Evolutionary conservation across 1,139 yeast genomes (phyloP).

Genomic region (Suhomyces coccinellae): DNA sequence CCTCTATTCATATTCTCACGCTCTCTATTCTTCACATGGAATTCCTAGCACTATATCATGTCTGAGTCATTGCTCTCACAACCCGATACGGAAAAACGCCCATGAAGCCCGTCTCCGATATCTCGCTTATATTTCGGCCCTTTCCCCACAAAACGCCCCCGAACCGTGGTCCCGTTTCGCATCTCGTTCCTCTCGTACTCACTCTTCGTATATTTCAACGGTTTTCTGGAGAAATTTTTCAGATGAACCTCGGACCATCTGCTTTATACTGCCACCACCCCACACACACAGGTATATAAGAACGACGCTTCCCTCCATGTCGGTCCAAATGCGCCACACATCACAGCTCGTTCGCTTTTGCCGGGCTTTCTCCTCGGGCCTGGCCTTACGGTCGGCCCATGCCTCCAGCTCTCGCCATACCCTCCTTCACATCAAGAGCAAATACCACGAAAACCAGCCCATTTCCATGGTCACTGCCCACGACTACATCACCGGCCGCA

Average conservation of each 20-base stretch:
- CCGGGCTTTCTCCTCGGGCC: slow-evolving; percentile 12
- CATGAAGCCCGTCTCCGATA: no score
- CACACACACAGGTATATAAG: not conserved
- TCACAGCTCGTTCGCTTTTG: not conserved
- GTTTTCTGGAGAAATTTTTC: slow-evolving; percentile 3
- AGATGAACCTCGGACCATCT: not conserved
- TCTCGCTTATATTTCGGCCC: no score
- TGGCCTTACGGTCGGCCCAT: slow-evolving; percentile 15
- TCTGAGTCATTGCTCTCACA: no score
- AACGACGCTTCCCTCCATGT: not conserved
- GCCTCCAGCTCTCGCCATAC: slow-evolving; percentile 25
- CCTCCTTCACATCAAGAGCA: slow-evolving; percentile 42
- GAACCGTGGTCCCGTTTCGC: not conserved
- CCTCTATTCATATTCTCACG: no score
- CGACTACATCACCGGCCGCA: slow-evolving; percentile 74
- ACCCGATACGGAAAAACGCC: no score
- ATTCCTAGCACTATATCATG: no score
- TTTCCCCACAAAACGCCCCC: no score
- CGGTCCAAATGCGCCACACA: not conserved
- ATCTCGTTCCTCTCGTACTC: not conserved
- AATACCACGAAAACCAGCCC: slow-evolving; percentile 48
- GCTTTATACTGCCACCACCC: not conserved
- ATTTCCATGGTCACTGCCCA: slow-evolving; percentile 83
- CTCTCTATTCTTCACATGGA: no score
- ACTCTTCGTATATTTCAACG: slow-evolving; percentile 1